Evolutionary conservation across 75 land plant species (phyloP).

Genomic region (Gnetum montanum): DNA sequence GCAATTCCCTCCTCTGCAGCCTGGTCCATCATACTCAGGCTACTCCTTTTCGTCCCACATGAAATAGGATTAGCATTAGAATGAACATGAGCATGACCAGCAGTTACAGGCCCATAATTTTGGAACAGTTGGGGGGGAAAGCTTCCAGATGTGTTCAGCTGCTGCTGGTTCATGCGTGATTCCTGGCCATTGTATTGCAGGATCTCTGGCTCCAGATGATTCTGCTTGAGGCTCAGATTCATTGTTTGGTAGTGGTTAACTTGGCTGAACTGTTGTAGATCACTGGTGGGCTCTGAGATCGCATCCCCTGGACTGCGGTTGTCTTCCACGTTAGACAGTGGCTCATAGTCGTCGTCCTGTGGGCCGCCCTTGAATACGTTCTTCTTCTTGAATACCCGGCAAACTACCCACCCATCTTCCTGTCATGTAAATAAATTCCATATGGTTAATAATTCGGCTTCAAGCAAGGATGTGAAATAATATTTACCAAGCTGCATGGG

Average conservation of each 20-base stretch:
- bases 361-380: slow-evolving; percentile 28
- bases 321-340: no score
- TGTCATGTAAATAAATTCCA: background rate
- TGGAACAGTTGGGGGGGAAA: no score
- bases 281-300: background rate
- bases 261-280: background rate
- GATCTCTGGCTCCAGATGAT: background rate
- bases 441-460: background rate
- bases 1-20: no score
- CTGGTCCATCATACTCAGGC: no score
- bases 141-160: no score
- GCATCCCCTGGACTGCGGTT: no score
- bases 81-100: no score
- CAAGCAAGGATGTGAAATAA: background rate
- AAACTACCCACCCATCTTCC: slow-evolving; percentile 65
- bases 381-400: slow-evolving; percentile 66
- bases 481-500: background rate
- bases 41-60: no score
- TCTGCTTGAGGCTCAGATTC: background rate
- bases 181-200: background rate
- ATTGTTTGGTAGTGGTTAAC: background rate
- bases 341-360: no score
- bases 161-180: no score
- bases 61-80: no score
- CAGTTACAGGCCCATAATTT: no score